These are phyloP conservation scores for Aspergillus nomiae DNA, from an alignment of 2,329 filamentous ascomycete genomes.

Conservation along the genomic window DNA sequence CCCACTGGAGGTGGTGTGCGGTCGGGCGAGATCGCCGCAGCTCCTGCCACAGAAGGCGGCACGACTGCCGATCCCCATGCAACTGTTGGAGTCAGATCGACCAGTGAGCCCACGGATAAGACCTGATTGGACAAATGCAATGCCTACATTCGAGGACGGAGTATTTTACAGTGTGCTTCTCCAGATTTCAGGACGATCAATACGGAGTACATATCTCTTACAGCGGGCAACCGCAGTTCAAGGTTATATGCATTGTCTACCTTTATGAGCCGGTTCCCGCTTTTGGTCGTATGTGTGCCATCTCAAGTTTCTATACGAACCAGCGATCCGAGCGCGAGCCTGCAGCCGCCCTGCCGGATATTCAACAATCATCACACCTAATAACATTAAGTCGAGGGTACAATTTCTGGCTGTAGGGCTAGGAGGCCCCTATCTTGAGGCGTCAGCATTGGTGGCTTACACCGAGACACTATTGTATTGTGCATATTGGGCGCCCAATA, in stretches of 20 bases:
- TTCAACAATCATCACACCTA: background rate
- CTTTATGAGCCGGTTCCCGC: background rate
- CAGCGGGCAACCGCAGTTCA: background rate
- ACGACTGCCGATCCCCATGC: constrained; percentile 14
- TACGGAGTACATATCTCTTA: constrained; percentile 1
- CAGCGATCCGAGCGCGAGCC: background rate
- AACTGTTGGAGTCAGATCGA: constrained; percentile 15
- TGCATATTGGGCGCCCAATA: background rate
- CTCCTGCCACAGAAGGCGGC: constrained; percentile 10
- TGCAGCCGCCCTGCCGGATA: background rate
- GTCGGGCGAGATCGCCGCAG: constrained; percentile 9
- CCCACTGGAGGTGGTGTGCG: background rate
- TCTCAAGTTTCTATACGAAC: background rate
- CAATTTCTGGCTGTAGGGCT: background rate
- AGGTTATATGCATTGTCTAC: background rate
- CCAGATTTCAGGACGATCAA: constrained; percentile 1
- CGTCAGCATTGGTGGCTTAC: background rate
- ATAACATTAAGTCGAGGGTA: background rate
- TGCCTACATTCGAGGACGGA: background rate
- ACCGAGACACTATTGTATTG: background rate
- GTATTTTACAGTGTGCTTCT: background rate
- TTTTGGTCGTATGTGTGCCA: background rate
- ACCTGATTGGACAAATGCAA: constrained; percentile 16
- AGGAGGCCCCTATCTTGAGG: background rate
- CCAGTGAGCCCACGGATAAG: constrained; percentile 24